phyloP scores from a whole-genome alignment of 495 filamentous ascomycete species.

The Daldinia concentrica region DNA sequence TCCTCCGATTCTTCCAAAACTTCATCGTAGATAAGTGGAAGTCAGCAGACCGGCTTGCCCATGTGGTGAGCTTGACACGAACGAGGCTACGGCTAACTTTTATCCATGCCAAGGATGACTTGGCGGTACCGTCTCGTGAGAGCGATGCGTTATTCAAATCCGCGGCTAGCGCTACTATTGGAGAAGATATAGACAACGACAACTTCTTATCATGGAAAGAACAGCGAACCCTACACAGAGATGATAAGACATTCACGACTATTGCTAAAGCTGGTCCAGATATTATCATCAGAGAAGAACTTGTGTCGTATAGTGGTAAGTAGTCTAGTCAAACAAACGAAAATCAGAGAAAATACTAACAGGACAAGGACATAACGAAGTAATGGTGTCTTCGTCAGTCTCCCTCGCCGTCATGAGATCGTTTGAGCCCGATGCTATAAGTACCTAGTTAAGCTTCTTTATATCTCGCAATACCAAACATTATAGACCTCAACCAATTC shows the following conservation, averaged over 20 bases:
- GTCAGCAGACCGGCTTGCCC: slow-evolving; percentile 56
- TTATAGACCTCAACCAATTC: background rate
- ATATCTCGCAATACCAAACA: background rate
- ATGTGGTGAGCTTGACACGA: slow-evolving; percentile 56
- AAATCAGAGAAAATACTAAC: slow-evolving; percentile 26
- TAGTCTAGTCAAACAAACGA: slow-evolving; percentile 7
- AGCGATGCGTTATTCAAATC: slow-evolving; percentile 65
- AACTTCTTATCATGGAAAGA: slow-evolving; percentile 53
- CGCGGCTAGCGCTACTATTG: slow-evolving; percentile 62
- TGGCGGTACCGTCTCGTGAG: slow-evolving; percentile 75
- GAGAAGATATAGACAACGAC: slow-evolving; percentile 39
- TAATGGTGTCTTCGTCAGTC: slow-evolving; percentile 64
- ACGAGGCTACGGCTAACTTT: slow-evolving; percentile 71
- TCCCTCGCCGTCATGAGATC: slow-evolving; percentile 70
- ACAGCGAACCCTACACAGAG: slow-evolving; percentile 48
- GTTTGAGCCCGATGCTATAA: slow-evolving; percentile 55
- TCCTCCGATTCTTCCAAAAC: slow-evolving; percentile 51
- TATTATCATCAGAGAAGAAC: slow-evolving; percentile 60
- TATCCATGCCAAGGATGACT: slow-evolving; percentile 78
- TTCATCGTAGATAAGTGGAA: slow-evolving; percentile 64
- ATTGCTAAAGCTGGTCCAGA: slow-evolving; percentile 51
- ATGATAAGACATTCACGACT: slow-evolving; percentile 54
- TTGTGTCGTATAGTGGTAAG: slow-evolving; percentile 67
- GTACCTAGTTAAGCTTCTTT: background rate
- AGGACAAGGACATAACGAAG: slow-evolving; percentile 64